Conservation (phyloP, 192 early-diverging fungal species). For the Lobosporangium transversale region DNA sequence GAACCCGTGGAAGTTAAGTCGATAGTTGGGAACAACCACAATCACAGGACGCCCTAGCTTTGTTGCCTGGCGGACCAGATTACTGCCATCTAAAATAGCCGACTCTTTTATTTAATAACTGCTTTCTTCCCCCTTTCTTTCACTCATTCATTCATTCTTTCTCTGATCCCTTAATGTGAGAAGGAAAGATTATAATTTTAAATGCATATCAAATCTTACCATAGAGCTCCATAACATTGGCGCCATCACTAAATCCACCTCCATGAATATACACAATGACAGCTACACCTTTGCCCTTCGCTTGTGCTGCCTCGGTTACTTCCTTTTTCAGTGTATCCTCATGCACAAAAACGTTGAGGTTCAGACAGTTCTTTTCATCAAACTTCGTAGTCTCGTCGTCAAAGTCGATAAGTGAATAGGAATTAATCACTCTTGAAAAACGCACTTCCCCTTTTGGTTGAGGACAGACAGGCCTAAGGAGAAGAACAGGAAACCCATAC, state of each 20-base stretch:
- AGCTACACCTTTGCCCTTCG: not conserved
- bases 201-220: conserved; percentile 9
- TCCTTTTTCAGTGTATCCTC: conserved; percentile 10
- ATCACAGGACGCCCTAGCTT: conserved; percentile 46
- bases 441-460: not conserved
- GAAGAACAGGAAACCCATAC: no score
- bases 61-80: conserved; percentile 24
- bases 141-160: no score
- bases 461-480: conserved; percentile 6
- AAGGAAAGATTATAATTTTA: not conserved
- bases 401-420: conserved; percentile 6
- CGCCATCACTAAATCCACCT: conserved; percentile 23
- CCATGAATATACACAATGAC: conserved; percentile 36
- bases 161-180: not conserved
- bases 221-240: conserved; percentile 26
- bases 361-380: conserved; percentile 35
- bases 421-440: conserved; percentile 2
- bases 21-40: conserved; percentile 62
- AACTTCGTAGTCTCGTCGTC: conserved; percentile 5
- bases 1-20: conserved; percentile 59
- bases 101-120: no score
- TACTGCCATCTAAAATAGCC: conserved; percentile 37
- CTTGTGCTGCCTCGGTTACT: not conserved
- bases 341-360: conserved; percentile 37
- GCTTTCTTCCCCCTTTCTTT: no score